Evolutionary conservation across 2,329 filamentous ascomycete genomes (phyloP), one percentile per base, ranked within the genome.

Genomic region (Hymenoscyphus fructigenus): DNA sequence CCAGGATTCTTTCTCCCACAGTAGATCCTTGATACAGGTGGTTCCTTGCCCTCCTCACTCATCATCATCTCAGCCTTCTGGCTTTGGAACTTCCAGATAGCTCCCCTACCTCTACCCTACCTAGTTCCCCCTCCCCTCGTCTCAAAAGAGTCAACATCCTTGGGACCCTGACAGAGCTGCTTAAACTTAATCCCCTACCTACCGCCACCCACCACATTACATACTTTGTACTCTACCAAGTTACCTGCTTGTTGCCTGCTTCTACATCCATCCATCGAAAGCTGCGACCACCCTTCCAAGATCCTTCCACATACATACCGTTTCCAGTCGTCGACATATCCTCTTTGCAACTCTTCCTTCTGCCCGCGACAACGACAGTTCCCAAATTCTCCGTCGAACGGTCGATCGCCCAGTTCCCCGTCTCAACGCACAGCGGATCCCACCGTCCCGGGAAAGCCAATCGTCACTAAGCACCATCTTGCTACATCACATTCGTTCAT

Each of bases 371-470:
- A 50, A 50, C 44, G 20, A 50, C 44, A 50, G 20, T 50, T 50
- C 44, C 44, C 44, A 50, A 50, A 50, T 55, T 53, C 47, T 53
- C 36, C 53, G 34, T 62, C 55, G 32, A 32, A 38, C 41, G 36
- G 9, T 29, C 56, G 57, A 65, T 59, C 53, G 50, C 60, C 34
- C 59, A 29, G 7, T 29, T 63, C 61, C 56, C 41, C 55, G 26
- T 62, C 63, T 65, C 64, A 57, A 60, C 41, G 56, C 50, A 26
- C 64, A 57, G 57, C 60, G 59, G 60, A 58, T 63, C 57, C 63
- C 63, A 59, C 58, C n/a, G 47, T 57, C 23, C 59, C 50, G 65
- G 67, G 38, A 62, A 50, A 57, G 55, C 65, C 65, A 69, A 67
- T 66, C 65, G 26, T 53, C n/a, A 59, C n/a, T 41, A 53, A 60